Evolutionary conservation across 371 early-diverging fungal genomes (phyloP).

Genomic region (Entomophthora muscae): DNA sequence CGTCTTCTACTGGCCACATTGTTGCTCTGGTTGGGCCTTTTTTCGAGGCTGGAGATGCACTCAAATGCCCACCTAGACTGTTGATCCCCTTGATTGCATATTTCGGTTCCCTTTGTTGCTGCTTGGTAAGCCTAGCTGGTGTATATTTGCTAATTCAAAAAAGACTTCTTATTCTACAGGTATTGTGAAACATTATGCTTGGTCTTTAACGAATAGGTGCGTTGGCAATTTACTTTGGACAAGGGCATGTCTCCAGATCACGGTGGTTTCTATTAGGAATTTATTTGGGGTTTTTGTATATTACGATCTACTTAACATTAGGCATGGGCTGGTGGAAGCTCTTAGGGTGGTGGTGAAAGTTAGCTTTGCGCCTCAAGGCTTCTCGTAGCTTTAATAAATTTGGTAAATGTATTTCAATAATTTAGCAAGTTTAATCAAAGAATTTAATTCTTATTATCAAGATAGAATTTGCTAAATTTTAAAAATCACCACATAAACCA

Average conservation of each 20-base stretch:
- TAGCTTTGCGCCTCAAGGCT: too few species aligned
- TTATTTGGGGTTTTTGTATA: conserved; percentile 24
- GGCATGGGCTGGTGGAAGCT: conserved; percentile 54
- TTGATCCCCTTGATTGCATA: conserved; percentile 37
- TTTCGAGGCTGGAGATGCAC: conserved; percentile 43
- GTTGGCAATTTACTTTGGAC: conserved; percentile 36
- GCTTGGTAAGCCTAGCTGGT: conserved; percentile 29
- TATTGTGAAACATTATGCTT: conserved; percentile 14
- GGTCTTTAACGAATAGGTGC: conserved; percentile 14
- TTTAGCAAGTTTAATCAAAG: too few species aligned
- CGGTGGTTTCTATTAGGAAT: conserved; percentile 44
- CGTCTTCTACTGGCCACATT: conserved; percentile 40
- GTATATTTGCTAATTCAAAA: not conserved
- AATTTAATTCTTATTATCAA: too few species aligned
- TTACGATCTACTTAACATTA: conserved; percentile 33
- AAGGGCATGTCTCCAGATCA: conserved; percentile 30
- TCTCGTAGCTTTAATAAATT: too few species aligned
- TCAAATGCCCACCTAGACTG: conserved; percentile 36
- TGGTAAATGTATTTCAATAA: too few species aligned
- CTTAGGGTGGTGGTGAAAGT: conserved; percentile 13
- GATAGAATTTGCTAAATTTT: too few species aligned
- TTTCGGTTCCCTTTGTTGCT: conserved; percentile 41
- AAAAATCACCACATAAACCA: too few species aligned
- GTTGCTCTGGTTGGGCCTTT: conserved; percentile 56
- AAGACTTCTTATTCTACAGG: conserved; percentile 42